These are phyloP conservation scores for Talaromyces sp. DNA, from an alignment of 2,329 filamentous ascomycete genomes.

Conservation along the genomic window DNA sequence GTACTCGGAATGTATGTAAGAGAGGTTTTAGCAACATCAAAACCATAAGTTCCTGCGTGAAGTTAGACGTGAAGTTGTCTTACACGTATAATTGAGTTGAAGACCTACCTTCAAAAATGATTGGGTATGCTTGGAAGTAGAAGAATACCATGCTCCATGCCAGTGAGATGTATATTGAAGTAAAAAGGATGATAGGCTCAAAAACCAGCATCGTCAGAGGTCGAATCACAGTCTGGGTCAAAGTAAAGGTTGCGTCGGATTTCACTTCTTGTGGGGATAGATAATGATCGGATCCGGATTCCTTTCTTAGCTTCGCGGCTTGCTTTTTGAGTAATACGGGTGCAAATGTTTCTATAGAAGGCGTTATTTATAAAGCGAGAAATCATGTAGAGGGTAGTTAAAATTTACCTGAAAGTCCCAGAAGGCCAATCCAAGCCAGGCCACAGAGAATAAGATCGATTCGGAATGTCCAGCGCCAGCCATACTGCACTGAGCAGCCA, in stretches of 20 bases:
- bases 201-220: conserved; percentile 72
- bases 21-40: conserved; percentile 66
- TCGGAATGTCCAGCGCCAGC: conserved; percentile 55
- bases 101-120: conserved; percentile 61
- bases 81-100: no score
- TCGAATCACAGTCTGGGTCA: conserved; percentile 64
- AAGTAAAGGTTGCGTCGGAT: conserved; percentile 14
- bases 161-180: conserved; percentile 71
- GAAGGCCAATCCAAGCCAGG: conserved; percentile 59
- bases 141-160: conserved; percentile 72
- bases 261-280: conserved; percentile 65
- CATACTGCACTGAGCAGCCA: conserved; percentile 43
- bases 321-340: conserved; percentile 61
- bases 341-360: conserved; percentile 58
- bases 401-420: conserved; percentile 58
- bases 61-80: not conserved
- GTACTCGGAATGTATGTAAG: conserved; percentile 66
- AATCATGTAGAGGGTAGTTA: not conserved
- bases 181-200: conserved; percentile 73
- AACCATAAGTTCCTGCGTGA: conserved; percentile 57
- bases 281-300: conserved; percentile 53
- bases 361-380: not conserved
- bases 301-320: conserved; percentile 60
- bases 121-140: conserved; percentile 74
- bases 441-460: conserved; percentile 68